These are phyloP conservation scores for Wickerhamomyces chaumierensis DNA, from an alignment of 805 yeast genomes.

Conservation along the genomic window DNA sequence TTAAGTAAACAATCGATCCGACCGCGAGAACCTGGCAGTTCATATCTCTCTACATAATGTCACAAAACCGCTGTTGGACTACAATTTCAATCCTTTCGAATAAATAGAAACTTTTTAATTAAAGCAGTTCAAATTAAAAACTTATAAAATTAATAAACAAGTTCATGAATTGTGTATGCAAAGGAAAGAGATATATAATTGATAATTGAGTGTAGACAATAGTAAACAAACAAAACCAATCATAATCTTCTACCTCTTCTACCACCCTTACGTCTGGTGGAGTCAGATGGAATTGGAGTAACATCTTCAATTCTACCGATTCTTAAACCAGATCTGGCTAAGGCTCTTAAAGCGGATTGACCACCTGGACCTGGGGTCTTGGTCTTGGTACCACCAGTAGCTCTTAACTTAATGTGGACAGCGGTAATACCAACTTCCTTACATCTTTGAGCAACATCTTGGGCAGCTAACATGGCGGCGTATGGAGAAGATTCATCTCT, in stretches of 20 bases:
- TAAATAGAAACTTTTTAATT: too few species aligned
- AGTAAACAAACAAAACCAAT: slow-evolving; percentile 10
- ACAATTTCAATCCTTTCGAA: too few species aligned
- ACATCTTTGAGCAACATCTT: slow-evolving; percentile 97
- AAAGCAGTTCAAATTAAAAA: background rate
- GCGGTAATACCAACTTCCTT: slow-evolving; percentile 99
- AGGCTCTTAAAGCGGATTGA: slow-evolving; percentile 97
- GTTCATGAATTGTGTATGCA: background rate
- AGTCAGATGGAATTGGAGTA: slow-evolving; percentile 99
- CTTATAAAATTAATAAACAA: background rate
- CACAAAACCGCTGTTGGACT: too few species aligned
- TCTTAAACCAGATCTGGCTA: slow-evolving; percentile 99
- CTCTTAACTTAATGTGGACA: slow-evolving; percentile 98
- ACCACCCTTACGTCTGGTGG: slow-evolving; percentile 99
- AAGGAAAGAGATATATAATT: slow-evolving; percentile 1
- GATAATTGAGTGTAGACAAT: slow-evolving; percentile 1
- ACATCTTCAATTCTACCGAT: slow-evolving; percentile 99
- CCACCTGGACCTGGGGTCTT: slow-evolving; percentile 99
- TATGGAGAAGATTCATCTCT: slow-evolving; percentile 99
- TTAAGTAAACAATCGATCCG: too few species aligned
- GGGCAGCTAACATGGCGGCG: slow-evolving; percentile 99
- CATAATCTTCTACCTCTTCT: slow-evolving; percentile 99
- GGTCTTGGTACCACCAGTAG: slow-evolving; percentile 99
- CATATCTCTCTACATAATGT: too few species aligned
- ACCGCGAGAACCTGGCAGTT: too few species aligned